Base-by-base conservation (phyloP, 192 early-diverging fungal genomes). In the Geranomyces michiganensis region DNA sequence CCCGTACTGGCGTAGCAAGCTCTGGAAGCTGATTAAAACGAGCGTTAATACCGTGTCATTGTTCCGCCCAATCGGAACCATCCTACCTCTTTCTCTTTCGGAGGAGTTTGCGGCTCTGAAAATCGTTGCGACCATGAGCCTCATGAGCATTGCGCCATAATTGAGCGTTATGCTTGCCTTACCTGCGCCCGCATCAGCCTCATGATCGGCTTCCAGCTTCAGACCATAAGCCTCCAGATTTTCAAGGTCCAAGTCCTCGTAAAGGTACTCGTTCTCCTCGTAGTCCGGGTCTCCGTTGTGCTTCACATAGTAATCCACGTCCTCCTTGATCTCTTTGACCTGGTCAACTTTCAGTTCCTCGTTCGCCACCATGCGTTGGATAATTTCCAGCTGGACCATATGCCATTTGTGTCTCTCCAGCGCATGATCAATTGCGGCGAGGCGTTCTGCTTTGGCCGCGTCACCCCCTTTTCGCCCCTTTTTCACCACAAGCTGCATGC, bases 321-420 rank as follows among this genome's bases (percentile, higher is more conserved):
- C 92, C 33, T 97, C 95, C 73, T 92, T 87, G 68, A 99, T 92
- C 30, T 62, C 83, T 68, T 85, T 78, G 27, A 94, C 89, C 84
- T 93, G 83, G 27, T 99, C 96, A 13, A 90, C 82, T 21, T 87
- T 88, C 53, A 97, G 81, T 43, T 94, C 90, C 46, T 91, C 93
- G 78, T 99, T 99, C 71, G 96, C 94, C 44, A 98, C 76, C 77
- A 97, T 81, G 62, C 97, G 92, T 69, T 94, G 82, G 65, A 96
- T 92, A 60, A 97, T 89, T 76, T 99, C 97, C 76, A 99, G 73
- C 48, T 93, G 83, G 45, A 83, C 88, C 59, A 93, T 94, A 76
- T 99, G 97, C 79, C 87, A 90, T 73, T 94, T 94, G 73, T 99
- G 93, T 44, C 93, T 84, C 71, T 96, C 96, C 47, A 96, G 85